Percentiles rank a stretch among this genome's conserved stretches.
Evolutionary conservation across 257 asterid genomes (phyloP).

Genomic region (Pogostemon cablin): DNA sequence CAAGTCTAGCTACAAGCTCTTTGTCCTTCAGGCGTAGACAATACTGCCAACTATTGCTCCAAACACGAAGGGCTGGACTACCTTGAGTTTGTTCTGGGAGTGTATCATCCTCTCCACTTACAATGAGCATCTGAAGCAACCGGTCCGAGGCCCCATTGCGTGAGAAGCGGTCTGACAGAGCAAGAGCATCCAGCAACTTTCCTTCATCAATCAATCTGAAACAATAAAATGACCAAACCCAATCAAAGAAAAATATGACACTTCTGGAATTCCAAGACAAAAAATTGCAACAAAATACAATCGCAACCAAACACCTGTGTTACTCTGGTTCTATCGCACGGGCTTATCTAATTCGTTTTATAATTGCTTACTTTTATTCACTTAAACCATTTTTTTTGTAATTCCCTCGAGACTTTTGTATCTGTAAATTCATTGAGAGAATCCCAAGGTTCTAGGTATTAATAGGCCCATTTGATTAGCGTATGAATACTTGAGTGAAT

Average conservation of each 20-base stretch:
- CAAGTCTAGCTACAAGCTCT: constrained; percentile 80
- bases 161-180: constrained; percentile 93
- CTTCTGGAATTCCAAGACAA: constrained; percentile 24
- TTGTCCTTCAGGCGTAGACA: constrained; percentile 91
- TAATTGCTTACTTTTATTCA: background rate
- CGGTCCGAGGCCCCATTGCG: constrained; percentile 88
- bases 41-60: constrained; percentile 95
- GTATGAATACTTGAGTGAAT: background rate
- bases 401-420: background rate
- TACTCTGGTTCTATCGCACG: background rate
- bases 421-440: background rate
- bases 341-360: background rate
- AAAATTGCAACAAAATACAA: constrained; percentile 20
- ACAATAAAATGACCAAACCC: constrained; percentile 28
- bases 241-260: constrained; percentile 1
- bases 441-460: background rate
- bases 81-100: constrained; percentile 54
- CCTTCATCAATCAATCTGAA: constrained; percentile 91
- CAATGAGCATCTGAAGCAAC: constrained; percentile 80
- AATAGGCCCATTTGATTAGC: background rate
- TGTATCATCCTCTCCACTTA: constrained; percentile 61
- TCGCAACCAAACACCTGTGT: background rate
- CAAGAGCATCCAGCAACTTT: constrained; percentile 90
- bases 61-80: constrained; percentile 54
- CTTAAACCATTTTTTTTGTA: background rate